phyloP scores from a whole-genome alignment of 345 rosid species.

The Sisymbrium altissimum region DNA sequence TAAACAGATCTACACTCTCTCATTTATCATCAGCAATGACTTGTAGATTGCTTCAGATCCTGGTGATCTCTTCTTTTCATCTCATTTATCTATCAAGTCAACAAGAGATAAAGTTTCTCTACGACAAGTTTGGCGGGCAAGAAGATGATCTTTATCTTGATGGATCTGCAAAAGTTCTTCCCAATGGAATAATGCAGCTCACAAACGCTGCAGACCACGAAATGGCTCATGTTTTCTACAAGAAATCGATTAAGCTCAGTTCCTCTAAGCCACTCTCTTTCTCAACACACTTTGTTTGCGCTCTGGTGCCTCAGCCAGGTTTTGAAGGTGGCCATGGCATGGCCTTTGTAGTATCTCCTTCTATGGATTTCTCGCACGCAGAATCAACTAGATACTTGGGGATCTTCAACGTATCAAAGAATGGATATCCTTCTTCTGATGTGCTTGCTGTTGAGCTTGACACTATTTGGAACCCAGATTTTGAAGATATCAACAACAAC shows the following conservation, averaged over 20 bases:
- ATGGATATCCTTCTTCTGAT: conserved; percentile 38
- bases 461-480: conserved; percentile 45
- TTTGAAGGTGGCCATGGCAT: conserved; percentile 48
- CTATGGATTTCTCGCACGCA: conserved; percentile 21
- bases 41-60: conserved; percentile 11
- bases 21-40: conserved; percentile 9
- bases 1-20: conserved; percentile 1
- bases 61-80: not conserved
- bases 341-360: conserved; percentile 41
- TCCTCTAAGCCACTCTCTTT: conserved; percentile 33
- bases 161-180: conserved; percentile 36
- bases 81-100: conserved; percentile 22
- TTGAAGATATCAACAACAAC: conserved; percentile 41
- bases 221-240: conserved; percentile 45
- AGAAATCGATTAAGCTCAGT: conserved; percentile 38
- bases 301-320: conserved; percentile 34
- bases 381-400: conserved; percentile 40
- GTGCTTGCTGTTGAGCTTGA: conserved; percentile 60
- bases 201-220: conserved; percentile 40
- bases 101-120: conserved; percentile 36
- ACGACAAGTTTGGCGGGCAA: conserved; percentile 30
- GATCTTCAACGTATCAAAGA: conserved; percentile 39
- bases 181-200: conserved; percentile 47
- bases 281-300: conserved; percentile 43
- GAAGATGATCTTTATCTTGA: conserved; percentile 30